Percentiles rank a stretch among this genome's conserved stretches.
phyloP scores from a whole-genome alignment of 1,284 basidiomycete genomes.

The Gomphus sp. region DNA sequence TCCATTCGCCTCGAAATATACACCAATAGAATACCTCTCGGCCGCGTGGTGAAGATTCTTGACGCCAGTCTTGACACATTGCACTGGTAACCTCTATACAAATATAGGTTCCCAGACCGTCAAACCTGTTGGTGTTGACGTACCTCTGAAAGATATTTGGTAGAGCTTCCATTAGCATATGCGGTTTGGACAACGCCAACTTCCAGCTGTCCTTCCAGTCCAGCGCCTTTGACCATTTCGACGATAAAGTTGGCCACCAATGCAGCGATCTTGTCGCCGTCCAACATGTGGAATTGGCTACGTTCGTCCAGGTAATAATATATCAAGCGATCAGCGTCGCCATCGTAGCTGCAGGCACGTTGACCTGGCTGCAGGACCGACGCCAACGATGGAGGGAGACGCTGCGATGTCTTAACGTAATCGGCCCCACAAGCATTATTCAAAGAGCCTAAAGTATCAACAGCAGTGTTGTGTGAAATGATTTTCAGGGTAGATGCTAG shows the following conservation, averaged over 20 bases:
- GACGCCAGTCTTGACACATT: slow-evolving; percentile 94
- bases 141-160: slow-evolving; percentile 82
- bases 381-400: slow-evolving; percentile 65
- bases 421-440: slow-evolving; percentile 93
- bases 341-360: slow-evolving; percentile 89
- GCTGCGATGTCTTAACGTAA: slow-evolving; percentile 92
- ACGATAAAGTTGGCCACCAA: slow-evolving; percentile 91
- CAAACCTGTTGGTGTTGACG: slow-evolving; percentile 16
- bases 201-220: slow-evolving; percentile 62
- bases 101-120: neutral
- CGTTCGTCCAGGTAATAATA: slow-evolving; percentile 86
- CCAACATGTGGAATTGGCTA: slow-evolving; percentile 82
- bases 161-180: slow-evolving; percentile 97
- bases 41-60: slow-evolving; percentile 99
- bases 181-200: slow-evolving; percentile 98
- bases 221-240: slow-evolving; percentile 80
- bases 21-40: slow-evolving; percentile 87
- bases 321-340: slow-evolving; percentile 96
- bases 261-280: slow-evolving; percentile 97
- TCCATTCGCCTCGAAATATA: slow-evolving; percentile 99
- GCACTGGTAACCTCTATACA: slow-evolving; percentile 78
- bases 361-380: slow-evolving; percentile 57
- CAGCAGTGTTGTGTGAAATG: slow-evolving; percentile 60
- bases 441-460: slow-evolving; percentile 61
- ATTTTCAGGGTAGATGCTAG: slow-evolving; percentile 49